phyloP scores from a whole-genome alignment of 768 basidiomycete species.

The Agrocybe chaxingu region DNA sequence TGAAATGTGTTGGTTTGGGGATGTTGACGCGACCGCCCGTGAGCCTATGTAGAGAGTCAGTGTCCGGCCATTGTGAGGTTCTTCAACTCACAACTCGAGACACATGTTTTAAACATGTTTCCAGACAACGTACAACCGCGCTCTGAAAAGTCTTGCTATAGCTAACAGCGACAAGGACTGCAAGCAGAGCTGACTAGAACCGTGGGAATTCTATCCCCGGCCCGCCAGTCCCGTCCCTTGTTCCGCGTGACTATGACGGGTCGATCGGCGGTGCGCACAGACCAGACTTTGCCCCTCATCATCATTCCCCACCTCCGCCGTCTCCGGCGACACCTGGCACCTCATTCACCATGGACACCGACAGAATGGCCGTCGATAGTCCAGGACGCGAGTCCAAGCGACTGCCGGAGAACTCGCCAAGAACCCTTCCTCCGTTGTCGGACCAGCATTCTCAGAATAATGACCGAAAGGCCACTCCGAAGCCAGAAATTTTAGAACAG shows the following conservation, averaged over 20 bases:
- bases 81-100: conserved; percentile 12
- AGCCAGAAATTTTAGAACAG: conserved; percentile 3
- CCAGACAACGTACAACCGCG: too few relatives aligned
- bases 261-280: too few relatives aligned
- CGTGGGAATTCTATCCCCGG: too few relatives aligned
- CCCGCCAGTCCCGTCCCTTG: too few relatives aligned
- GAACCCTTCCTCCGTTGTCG: background rate
- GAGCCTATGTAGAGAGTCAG: conserved; percentile 13
- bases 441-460: conserved; percentile 4
- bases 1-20: conserved; percentile 15
- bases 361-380: conserved; percentile 12
- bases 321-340: conserved; percentile 6
- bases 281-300: too few relatives aligned
- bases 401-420: background rate
- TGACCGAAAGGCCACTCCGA: conserved; percentile 11
- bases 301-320: too few relatives aligned
- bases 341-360: conserved; percentile 9
- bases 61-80: background rate
- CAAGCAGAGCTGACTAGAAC: too few relatives aligned
- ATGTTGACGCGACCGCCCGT: conserved; percentile 14
- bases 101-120: conserved; percentile 16
- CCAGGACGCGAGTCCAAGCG: background rate
- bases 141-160: too few relatives aligned
- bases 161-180: too few relatives aligned
- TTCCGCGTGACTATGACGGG: too few relatives aligned